These are phyloP conservation scores for Ganoderma multipileum DNA, from an alignment of 1,284 basidiomycete species.

Conservation along the genomic window DNA sequence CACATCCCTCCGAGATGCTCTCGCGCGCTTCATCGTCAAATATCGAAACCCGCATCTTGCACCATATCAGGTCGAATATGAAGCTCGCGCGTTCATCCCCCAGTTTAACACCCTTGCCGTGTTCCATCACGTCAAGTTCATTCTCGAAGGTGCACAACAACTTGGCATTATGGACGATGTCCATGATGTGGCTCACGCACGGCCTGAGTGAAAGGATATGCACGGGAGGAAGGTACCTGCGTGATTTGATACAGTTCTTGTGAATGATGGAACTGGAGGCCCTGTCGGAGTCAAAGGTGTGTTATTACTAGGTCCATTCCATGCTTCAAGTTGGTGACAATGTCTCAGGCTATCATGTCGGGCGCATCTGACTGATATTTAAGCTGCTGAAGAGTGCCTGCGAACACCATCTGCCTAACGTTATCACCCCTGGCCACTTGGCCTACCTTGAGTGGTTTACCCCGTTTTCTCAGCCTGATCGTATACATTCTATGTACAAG, in stretches of 20 bases:
- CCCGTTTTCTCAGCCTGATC: no score
- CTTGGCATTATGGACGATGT: not conserved
- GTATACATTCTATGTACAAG: no score
- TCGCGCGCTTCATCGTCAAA: constrained; percentile 35
- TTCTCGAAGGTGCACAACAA: constrained; percentile 3
- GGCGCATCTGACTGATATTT: no score
- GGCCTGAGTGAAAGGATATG: constrained; percentile 13
- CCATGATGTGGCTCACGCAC: constrained; percentile 18
- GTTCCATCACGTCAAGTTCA: constrained; percentile 28
- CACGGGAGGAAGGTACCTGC: constrained; percentile 12
- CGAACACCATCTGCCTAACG: no score
- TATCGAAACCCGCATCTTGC: constrained; percentile 8
- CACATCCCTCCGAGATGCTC: constrained; percentile 34
- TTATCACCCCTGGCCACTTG: no score
- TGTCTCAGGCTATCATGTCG: no score
- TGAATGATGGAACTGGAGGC: constrained; percentile 6
- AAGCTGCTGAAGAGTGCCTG: no score
- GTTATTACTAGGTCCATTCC: no score
- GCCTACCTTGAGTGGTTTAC: no score
- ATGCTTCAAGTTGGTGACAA: no score
- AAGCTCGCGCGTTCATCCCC: not conserved
- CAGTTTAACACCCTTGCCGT: constrained; percentile 18
- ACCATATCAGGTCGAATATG: constrained; percentile 4
- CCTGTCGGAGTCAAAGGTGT: not conserved
- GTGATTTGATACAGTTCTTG: no score